These are phyloP conservation scores for Hapsidospora chrysogenum DNA, from an alignment of 495 filamentous ascomycete genomes.

Conservation along the genomic window DNA sequence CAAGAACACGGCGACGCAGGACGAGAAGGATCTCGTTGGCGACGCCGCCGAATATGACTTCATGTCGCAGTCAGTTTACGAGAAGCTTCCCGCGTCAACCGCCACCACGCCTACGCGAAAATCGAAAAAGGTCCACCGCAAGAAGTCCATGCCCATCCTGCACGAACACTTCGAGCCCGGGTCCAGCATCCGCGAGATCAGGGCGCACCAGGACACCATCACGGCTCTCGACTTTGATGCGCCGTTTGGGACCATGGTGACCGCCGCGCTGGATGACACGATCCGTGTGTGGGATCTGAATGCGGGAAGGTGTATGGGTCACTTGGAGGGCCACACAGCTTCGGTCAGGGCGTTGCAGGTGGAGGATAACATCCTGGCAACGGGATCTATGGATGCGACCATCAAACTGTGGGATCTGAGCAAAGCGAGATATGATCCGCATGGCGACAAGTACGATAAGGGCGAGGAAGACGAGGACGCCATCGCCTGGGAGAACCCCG, in stretches of 20 bases:
- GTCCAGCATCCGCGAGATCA: slow-evolving; percentile 70
- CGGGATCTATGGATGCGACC: slow-evolving; percentile 89
- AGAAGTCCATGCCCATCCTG: slow-evolving; percentile 81
- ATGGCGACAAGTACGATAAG: slow-evolving; percentile 47
- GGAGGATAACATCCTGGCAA: slow-evolving; percentile 89
- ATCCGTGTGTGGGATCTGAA: slow-evolving; percentile 97
- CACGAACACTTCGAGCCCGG: slow-evolving; percentile 93
- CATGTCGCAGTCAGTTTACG: slow-evolving; percentile 97
- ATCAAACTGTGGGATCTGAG: slow-evolving; percentile 88
- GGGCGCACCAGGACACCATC: slow-evolving; percentile 76
- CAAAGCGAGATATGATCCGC: slow-evolving; percentile 38
- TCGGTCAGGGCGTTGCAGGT: slow-evolving; percentile 88
- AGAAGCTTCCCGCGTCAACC: slow-evolving; percentile 59
- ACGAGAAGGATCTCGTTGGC: slow-evolving; percentile 34
- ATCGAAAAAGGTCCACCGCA: slow-evolving; percentile 46
- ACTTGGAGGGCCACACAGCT: slow-evolving; percentile 85
- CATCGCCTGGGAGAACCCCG: slow-evolving; percentile 39
- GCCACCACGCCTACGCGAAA: slow-evolving; percentile 34
- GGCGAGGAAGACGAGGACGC: slow-evolving; percentile 45
- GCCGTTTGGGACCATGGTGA: slow-evolving; percentile 89
- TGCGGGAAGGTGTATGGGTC: slow-evolving; percentile 73
- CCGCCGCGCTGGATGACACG: slow-evolving; percentile 87
- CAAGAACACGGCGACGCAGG: slow-evolving; percentile 32
- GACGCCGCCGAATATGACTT: slow-evolving; percentile 46
- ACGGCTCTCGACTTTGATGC: slow-evolving; percentile 90